Base-by-base conservation (phyloP, 2,329 filamentous ascomycete species). In the Escovopsis sp. region DNA sequence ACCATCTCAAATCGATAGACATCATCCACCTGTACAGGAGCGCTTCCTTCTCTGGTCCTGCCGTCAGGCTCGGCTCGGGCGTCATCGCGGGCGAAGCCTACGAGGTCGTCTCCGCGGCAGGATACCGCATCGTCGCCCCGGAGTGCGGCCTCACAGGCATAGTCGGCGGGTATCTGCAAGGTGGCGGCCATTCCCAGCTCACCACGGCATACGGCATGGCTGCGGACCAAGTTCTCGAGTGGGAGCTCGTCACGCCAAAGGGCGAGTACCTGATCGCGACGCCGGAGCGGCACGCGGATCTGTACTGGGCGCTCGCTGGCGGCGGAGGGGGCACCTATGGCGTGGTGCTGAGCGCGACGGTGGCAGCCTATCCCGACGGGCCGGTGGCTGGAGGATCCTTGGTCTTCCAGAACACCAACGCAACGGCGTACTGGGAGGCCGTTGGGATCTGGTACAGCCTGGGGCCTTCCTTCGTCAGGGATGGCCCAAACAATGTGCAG, bases 261-360 rank as follows among this genome's bases (percentile, higher is more conserved):
- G 73, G 75, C 2, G 44, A 62, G 13, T 50, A 67, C n/a, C 46
- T 76, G 2, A 66, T 55, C 2, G 73, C 72, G 0, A 68, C 62
- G 4, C 62, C 59, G 1, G 51, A 50, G 0, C 45, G 67, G 29
- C 71, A 80, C 47, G 43, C 60, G 0, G 76, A 80, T 40, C 60
- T 81, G 1, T 81, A 74, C 59, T 82, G 76, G 76, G 78, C 76
- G 1, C 56, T 79, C 1, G 63, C 63, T 35, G 75, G 76, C 4
- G 74, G 76, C 0, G 76, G 77, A 24, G 43, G 43, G 16, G 45
- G 45, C 29, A 40, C 45, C 9, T 47, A 44, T 33, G 45, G 40
- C 8, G 45, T 39, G 20, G 43, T 47, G 11, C n/a, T 40, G 6
- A 38, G 40, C n/a, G 36, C 45, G 29, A 44, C 39, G 11, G 27